Conservation (phyloP, 2,329 filamentous ascomycete species). For the Fusarium abutilonis region DNA sequence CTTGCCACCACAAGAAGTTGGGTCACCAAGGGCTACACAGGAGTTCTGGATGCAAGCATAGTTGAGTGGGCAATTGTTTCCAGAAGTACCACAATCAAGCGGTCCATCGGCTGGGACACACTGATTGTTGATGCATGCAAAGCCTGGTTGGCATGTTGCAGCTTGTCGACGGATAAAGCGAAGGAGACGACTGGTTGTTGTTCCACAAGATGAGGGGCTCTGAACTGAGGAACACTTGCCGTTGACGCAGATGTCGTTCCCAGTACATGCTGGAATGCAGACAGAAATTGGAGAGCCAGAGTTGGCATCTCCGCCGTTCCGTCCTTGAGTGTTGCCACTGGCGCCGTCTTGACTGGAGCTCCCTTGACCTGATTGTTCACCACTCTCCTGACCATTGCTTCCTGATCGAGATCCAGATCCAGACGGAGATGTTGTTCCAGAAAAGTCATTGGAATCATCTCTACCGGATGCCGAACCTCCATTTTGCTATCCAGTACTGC, state of each 20-base stretch:
- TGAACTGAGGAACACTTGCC: constrained; percentile 11
- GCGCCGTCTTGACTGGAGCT: not conserved
- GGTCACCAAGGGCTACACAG: constrained; percentile 22
- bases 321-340: not conserved
- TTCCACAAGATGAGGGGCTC: constrained; percentile 13
- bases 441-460: not conserved
- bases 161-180: constrained; percentile 19
- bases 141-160: constrained; percentile 1
- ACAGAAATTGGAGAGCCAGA: not conserved
- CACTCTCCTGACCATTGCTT: not conserved
- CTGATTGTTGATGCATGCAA: constrained; percentile 23
- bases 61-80: constrained; percentile 17
- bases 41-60: constrained; percentile 25
- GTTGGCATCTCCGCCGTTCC: not conserved
- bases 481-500: not conserved
- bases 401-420: not conserved
- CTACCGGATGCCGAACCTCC: not conserved
- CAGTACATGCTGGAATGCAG: constrained; percentile 14
- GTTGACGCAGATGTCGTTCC: constrained; percentile 15
- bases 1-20: constrained; percentile 9
- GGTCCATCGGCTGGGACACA: constrained; percentile 14
- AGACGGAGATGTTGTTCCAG: not conserved
- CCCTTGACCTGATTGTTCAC: not conserved
- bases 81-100: constrained; percentile 11
- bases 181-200: not conserved